A percentile compares a stretch with the other conserved stretches of the same genome.
Conservation (phyloP, 2,329 filamentous ascomycete genomes). For the Colletotrichum trifolii region DNA sequence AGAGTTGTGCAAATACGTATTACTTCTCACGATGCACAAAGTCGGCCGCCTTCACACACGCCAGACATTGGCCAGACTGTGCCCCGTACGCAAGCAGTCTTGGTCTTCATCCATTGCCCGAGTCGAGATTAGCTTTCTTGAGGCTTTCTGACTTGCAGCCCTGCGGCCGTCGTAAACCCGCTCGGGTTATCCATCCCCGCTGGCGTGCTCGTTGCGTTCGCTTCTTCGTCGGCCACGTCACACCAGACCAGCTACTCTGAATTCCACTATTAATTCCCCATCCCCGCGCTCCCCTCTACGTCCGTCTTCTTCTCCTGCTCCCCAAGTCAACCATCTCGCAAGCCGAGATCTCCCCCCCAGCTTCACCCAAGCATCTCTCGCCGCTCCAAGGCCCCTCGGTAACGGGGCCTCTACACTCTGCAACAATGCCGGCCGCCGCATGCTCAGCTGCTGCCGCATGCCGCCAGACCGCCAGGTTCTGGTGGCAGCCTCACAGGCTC, state of each 20-base stretch:
- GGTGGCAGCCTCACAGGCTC: conserved; percentile 26
- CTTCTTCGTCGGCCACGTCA: neutral
- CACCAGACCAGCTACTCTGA: neutral
- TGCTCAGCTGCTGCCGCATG: conserved; percentile 15
- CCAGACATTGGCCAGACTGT: neutral
- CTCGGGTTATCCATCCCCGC: neutral
- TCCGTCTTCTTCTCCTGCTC: neutral
- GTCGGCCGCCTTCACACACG: too few relatives aligned
- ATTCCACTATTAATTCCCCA: conserved; percentile 13
- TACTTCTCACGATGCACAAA: too few relatives aligned
- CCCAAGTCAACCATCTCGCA: conserved; percentile 10
- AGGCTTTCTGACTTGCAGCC: neutral
- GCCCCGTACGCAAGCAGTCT: neutral
- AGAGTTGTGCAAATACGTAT: too few relatives aligned
- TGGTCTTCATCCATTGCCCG: neutral
- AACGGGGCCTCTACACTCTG: conserved; percentile 37
- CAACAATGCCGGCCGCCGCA: conserved; percentile 34
- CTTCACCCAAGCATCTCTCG: neutral
- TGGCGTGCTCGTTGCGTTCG: too few relatives aligned
- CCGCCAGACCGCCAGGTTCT: conserved; percentile 21
- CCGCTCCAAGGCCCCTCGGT: conserved; percentile 23
- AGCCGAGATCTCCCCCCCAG: conserved; percentile 8
- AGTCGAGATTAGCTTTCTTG: conserved; percentile 4
- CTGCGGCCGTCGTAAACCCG: conserved; percentile 23
- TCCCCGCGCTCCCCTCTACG: neutral